phyloP scores from a whole-genome alignment of 257 asterid species.

The Agastache rugosa region DNA sequence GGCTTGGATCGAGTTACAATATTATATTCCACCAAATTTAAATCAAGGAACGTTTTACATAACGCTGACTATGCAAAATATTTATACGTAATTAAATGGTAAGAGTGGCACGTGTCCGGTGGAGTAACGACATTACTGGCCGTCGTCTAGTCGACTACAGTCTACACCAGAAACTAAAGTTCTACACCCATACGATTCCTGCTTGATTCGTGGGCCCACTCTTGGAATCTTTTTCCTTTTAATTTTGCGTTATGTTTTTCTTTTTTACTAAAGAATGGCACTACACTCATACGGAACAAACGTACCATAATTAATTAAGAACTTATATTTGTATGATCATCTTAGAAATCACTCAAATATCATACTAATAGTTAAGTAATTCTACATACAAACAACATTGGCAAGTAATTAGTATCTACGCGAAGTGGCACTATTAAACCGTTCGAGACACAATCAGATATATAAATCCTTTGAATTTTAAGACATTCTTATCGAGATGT shows the following conservation, averaged over 20 bases:
- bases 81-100: neutral
- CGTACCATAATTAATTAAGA: no score
- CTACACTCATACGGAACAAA: neutral
- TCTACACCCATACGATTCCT: conserved; percentile 9
- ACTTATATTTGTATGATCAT: neutral
- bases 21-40: no score
- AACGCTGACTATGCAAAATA: neutral
- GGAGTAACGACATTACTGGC: neutral
- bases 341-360: no score
- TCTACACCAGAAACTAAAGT: neutral
- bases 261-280: no score
- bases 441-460: no score
- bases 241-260: neutral
- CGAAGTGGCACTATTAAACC: no score
- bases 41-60: neutral
- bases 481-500: no score
- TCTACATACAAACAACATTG: no score
- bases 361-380: no score
- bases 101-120: neutral
- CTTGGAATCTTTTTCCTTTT: neutral
- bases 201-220: conserved; percentile 18
- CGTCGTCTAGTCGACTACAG: neutral
- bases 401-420: no score
- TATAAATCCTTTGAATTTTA: no score
- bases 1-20: no score